Evolutionary conservation across 108 stramenopile species (phyloP).

Genomic region (Aurantiochytrium sp.): DNA sequence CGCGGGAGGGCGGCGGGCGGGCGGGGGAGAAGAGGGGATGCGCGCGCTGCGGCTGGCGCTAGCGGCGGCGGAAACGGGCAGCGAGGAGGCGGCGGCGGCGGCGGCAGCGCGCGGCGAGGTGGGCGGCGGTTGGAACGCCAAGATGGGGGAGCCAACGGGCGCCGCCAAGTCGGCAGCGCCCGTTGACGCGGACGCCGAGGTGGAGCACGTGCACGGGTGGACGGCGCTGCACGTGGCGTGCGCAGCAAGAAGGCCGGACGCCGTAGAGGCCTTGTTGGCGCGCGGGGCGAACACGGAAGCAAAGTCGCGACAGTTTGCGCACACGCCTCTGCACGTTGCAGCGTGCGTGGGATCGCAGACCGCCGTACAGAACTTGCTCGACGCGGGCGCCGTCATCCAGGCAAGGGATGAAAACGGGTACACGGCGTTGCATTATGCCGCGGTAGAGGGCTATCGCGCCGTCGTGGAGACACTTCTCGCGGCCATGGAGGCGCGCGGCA

Average conservation of each 20-base stretch:
- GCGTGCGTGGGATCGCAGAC: background rate
- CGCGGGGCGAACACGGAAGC: background rate
- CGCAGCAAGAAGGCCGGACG: background rate
- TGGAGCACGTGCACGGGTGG: background rate
- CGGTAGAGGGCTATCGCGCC: background rate
- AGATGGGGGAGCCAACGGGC: too few species aligned
- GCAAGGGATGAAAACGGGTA: background rate
- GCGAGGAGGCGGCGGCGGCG: too few species aligned
- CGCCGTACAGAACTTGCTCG: background rate
- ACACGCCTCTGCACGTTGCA: background rate
- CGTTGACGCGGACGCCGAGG: background rate
- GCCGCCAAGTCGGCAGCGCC: too few species aligned
- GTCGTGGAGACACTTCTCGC: background rate
- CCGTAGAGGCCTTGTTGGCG: background rate
- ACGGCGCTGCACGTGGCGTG: background rate
- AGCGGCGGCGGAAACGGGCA: too few species aligned
- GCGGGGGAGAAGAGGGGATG: too few species aligned
- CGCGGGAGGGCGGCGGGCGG: too few species aligned
- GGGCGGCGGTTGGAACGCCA: too few species aligned
- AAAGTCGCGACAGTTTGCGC: background rate
- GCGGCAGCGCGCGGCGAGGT: too few species aligned
- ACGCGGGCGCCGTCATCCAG: background rate
- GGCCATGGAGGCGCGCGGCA: background rate
- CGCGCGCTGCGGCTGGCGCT: too few species aligned
- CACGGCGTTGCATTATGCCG: background rate